A percentile compares a stretch with the other conserved stretches of the same genome.
phyloP scores from a whole-genome alignment of 805 yeast species.

The Lachancea sp. region DNA sequence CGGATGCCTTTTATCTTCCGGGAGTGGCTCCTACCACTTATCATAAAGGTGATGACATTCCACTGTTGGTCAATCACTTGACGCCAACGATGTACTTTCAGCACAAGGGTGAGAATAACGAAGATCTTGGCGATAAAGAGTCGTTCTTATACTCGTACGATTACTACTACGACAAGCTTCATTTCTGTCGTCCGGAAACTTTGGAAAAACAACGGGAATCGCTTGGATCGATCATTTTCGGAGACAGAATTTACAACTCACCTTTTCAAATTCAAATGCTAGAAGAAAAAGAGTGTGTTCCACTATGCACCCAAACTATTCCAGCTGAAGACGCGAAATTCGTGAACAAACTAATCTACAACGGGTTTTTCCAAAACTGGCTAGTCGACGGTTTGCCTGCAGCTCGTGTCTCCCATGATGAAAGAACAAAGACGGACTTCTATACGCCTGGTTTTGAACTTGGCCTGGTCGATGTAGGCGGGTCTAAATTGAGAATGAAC shows the following conservation, averaged over 20 bases:
- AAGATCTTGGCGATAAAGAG: constrained; percentile 37
- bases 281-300: constrained; percentile 58
- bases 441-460: constrained; percentile 78
- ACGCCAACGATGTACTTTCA: constrained; percentile 61
- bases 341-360: constrained; percentile 69
- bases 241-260: constrained; percentile 91
- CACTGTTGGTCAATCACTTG: constrained; percentile 80
- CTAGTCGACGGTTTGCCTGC: constrained; percentile 92
- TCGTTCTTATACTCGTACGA: constrained; percentile 68
- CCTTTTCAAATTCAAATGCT: constrained; percentile 81
- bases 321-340: constrained; percentile 63
- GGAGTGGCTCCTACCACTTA: constrained; percentile 96
- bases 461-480: constrained; percentile 54
- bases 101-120: constrained; percentile 35
- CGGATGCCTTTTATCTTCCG: constrained; percentile 48
- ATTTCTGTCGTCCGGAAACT: constrained; percentile 67
- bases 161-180: constrained; percentile 76
- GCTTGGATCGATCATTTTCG: constrained; percentile 87
- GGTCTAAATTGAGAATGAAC: constrained; percentile 2
- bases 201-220: constrained; percentile 71
- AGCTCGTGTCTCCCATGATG: constrained; percentile 55
- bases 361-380: constrained; percentile 89
- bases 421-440: constrained; percentile 52
- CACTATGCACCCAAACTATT: constrained; percentile 57
- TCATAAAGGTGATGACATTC: constrained; percentile 60